Evolutionary conservation across 768 basidiomycete species (phyloP).

Genomic region (Rubroboletus pulcherrimus): DNA sequence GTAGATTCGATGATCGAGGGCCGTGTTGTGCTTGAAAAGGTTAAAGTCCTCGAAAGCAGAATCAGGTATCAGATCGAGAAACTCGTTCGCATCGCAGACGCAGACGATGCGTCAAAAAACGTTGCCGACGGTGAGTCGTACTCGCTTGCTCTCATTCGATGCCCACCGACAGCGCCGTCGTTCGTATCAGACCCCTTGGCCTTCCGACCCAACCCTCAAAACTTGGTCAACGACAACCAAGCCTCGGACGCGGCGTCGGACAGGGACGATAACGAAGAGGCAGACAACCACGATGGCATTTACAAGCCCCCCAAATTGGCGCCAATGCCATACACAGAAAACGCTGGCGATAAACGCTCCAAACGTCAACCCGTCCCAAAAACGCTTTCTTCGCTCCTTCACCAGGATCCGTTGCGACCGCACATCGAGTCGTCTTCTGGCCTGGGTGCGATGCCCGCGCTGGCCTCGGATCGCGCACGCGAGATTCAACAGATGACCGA

Average conservation of each 20-base stretch:
- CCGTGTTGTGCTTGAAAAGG: conserved; percentile 84
- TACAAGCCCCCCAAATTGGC: conserved; percentile 88
- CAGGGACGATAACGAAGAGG: conserved; percentile 17
- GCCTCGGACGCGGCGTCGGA: conserved; percentile 32
- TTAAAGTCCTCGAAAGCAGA: conserved; percentile 75
- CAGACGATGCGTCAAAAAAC: conserved; percentile 52
- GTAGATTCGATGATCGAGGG: conserved; percentile 78
- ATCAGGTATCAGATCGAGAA: conserved; percentile 98
- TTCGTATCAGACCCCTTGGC: conserved; percentile 72
- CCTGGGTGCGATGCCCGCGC: conserved; percentile 56
- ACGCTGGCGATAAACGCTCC: conserved; percentile 40
- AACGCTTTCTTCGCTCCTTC: conserved; percentile 52
- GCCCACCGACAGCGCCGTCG: background rate
- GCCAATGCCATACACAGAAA: conserved; percentile 80
- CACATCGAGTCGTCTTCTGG: conserved; percentile 71
- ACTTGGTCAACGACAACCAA: conserved; percentile 49
- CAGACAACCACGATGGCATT: conserved; percentile 42
- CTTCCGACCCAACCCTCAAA: conserved; percentile 86
- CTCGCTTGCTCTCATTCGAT: background rate
- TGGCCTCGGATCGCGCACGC: conserved; percentile 62
- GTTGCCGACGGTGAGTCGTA: conserved; percentile 54
- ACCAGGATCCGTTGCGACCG: conserved; percentile 56
- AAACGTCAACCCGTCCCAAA: conserved; percentile 58
- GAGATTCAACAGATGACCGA: conserved; percentile 78
- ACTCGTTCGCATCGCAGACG: conserved; percentile 72